These are phyloP conservation scores for Wickerhamiella bombiphila DNA, from an alignment of 805 yeast species.

Conservation along the genomic window DNA sequence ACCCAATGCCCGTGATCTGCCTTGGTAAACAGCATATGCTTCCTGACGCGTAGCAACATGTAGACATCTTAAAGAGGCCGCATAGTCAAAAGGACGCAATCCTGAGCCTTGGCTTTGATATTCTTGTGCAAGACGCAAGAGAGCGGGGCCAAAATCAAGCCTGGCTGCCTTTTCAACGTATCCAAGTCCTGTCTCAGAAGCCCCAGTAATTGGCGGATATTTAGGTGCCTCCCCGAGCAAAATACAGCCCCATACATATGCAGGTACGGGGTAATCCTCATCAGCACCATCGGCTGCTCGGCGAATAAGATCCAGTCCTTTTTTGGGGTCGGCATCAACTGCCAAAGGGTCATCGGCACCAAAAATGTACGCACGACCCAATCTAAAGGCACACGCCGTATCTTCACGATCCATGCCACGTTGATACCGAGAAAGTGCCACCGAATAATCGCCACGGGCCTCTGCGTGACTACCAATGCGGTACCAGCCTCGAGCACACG, in stretches of 20 bases:
- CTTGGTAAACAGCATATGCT: slow-evolving; percentile 16
- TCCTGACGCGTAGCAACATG: slow-evolving; percentile 25
- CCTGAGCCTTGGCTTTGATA: slow-evolving; percentile 21
- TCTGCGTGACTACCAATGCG: slow-evolving; percentile 23
- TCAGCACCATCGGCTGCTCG: slow-evolving; percentile 22
- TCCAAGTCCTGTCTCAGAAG: slow-evolving; percentile 16
- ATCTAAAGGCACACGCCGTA: slow-evolving; percentile 27
- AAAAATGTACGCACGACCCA: slow-evolving; percentile 23
- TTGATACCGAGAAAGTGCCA: slow-evolving; percentile 23
- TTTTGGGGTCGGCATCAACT: slow-evolving; percentile 13
- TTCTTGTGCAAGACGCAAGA: slow-evolving; percentile 25
- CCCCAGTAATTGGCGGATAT: not conserved
- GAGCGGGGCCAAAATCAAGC: slow-evolving; percentile 26
- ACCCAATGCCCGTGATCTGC: slow-evolving; percentile 8
- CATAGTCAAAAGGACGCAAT: slow-evolving; percentile 22
- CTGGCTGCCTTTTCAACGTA: slow-evolving; percentile 25
- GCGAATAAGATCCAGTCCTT: slow-evolving; percentile 19
- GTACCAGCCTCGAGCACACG: slow-evolving; percentile 25
- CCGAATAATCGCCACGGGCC: slow-evolving; percentile 18
- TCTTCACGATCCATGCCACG: slow-evolving; percentile 25
- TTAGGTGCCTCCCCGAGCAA: slow-evolving; percentile 23
- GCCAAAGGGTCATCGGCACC: slow-evolving; percentile 20
- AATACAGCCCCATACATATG: slow-evolving; percentile 26
- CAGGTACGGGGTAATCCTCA: slow-evolving; percentile 27
- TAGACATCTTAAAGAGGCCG: slow-evolving; percentile 23